A percentile compares a stretch with the other conserved stretches of the same genome.
These are phyloP conservation scores for Rostrohypoxylon terebratum DNA, from an alignment of 495 filamentous ascomycete species.

Conservation along the genomic window DNA sequence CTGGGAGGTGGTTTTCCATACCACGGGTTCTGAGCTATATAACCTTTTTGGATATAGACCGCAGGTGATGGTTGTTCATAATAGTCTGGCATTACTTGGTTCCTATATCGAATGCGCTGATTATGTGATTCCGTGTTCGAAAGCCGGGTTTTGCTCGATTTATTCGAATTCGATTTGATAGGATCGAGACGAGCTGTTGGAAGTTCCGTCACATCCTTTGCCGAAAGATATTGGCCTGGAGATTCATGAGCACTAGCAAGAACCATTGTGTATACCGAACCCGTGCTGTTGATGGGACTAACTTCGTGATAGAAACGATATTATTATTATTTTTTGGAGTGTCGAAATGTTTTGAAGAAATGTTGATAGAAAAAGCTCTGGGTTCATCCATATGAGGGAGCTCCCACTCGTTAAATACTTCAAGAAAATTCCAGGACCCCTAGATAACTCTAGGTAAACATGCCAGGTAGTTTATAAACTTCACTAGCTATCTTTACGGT, in stretches of 20 bases:
- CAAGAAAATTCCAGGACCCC: too few relatives aligned
- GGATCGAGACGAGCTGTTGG: not conserved
- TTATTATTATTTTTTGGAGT: too few relatives aligned
- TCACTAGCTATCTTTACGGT: not conserved
- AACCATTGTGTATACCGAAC: not conserved
- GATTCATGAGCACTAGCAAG: not conserved
- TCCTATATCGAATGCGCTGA: not conserved
- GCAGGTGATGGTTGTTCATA: slow-evolving; percentile 1
- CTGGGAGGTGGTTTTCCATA: slow-evolving; percentile 58
- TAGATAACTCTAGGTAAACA: not conserved
- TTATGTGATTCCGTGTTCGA: not conserved
- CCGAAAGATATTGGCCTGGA: not conserved
- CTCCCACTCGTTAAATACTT: too few relatives aligned
- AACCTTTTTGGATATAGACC: slow-evolving; percentile 45
- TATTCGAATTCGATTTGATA: not conserved
- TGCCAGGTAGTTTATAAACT: not conserved
- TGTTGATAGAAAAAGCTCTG: too few relatives aligned
- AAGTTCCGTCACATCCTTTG: not conserved
- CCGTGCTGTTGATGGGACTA: slow-evolving; percentile 3
- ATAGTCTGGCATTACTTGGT: not conserved
- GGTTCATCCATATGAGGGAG: too few relatives aligned
- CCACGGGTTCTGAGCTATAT: slow-evolving; percentile 59
- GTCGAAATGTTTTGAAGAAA: too few relatives aligned
- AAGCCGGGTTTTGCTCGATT: not conserved
- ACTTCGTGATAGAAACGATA: not conserved